A percentile compares a stretch with the other conserved stretches of the same genome.
Conservation (phyloP, 2,329 filamentous ascomycete species). For the Monascus ruber region DNA sequence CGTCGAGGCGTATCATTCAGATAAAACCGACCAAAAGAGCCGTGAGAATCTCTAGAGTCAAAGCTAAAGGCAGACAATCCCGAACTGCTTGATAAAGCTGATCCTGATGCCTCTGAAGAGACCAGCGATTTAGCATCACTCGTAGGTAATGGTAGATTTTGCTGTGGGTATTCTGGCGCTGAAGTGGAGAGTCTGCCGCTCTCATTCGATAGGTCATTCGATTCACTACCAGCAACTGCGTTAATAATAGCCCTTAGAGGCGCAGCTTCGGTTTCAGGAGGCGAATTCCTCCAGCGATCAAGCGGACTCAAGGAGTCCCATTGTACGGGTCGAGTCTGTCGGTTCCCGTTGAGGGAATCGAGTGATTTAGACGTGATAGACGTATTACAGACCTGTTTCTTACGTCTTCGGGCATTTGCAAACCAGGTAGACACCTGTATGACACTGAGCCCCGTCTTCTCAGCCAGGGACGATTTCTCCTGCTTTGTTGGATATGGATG, state of each 20-base stretch:
- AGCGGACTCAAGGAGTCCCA: constrained; percentile 41
- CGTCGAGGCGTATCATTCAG: constrained; percentile 36
- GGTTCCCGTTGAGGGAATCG: not conserved
- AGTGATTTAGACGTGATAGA: constrained; percentile 49
- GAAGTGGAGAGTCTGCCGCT: constrained; percentile 1
- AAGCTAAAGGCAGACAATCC: constrained; percentile 6
- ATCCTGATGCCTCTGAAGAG: constrained; percentile 5
- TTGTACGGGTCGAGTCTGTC: not conserved
- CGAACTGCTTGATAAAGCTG: constrained; percentile 6
- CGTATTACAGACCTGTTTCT: constrained; percentile 48
- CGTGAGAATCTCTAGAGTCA: constrained; percentile 11
- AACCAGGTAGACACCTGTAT: constrained; percentile 78
- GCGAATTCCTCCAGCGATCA: constrained; percentile 51
- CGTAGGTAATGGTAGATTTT: constrained; percentile 24
- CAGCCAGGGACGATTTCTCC: constrained; percentile 61
- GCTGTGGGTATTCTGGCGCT: constrained; percentile 8
- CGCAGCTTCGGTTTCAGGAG: constrained; percentile 51
- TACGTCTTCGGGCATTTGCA: constrained; percentile 64
- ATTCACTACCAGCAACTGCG: constrained; percentile 30
- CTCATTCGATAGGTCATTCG: not conserved
- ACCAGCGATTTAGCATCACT: constrained; percentile 9
- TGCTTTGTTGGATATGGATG: constrained; percentile 45
- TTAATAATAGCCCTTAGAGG: constrained; percentile 46
- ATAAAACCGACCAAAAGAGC: constrained; percentile 37
- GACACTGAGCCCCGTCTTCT: constrained; percentile 61